A percentile compares a stretch with the other conserved stretches of the same genome.
phyloP scores from a whole-genome alignment of 352 stramenopile genomes.

The Globisporangium paddicum region DNA sequence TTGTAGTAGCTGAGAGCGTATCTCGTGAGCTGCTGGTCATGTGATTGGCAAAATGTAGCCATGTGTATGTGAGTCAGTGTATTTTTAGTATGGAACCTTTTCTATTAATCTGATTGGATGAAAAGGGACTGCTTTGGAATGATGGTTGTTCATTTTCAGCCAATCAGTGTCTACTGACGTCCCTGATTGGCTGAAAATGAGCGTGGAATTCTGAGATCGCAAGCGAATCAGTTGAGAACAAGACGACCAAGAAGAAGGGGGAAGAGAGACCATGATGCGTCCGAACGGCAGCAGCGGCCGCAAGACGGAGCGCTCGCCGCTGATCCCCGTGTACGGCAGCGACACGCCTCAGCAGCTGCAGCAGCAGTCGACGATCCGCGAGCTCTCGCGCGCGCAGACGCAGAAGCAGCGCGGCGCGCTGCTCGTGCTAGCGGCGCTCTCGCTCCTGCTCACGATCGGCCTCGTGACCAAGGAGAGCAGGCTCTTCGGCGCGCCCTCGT shows the following conservation, averaged over 20 bases:
- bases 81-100: no score
- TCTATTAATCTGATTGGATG: no score
- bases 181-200: no score
- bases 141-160: background rate
- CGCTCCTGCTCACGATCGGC: constrained; percentile 14
- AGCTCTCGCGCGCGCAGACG: background rate
- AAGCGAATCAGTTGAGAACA: constrained; percentile 1
- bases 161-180: background rate
- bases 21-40: no score
- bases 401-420: constrained; percentile 7
- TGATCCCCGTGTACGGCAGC: constrained; percentile 13
- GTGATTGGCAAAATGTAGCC: no score
- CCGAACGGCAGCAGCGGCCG: background rate
- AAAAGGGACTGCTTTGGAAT: no score
- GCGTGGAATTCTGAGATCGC: background rate
- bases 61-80: no score
- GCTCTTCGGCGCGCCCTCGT: background rate
- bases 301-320: constrained; percentile 11
- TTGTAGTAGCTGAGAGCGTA: no score
- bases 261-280: constrained; percentile 3
- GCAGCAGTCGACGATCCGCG: background rate
- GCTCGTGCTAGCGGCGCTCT: constrained; percentile 4
- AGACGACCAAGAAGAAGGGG: background rate
- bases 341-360: background rate
- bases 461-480: constrained; percentile 14